Evolutionary conservation across 2,329 filamentous ascomycete genomes (phyloP).

Genomic region (Lojkania enalia): DNA sequence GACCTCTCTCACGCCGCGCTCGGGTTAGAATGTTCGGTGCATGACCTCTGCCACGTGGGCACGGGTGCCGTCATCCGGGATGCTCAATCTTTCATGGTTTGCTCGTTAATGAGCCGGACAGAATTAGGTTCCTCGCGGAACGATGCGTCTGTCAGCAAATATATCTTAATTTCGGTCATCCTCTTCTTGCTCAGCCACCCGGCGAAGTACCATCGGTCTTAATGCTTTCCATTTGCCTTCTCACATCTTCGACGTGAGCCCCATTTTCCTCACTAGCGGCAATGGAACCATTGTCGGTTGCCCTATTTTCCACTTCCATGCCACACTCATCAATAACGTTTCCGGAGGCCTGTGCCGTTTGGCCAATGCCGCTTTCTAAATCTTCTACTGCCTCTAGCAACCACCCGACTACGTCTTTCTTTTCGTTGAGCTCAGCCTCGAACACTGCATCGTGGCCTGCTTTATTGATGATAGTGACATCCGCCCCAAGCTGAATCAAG

Average conservation of each 20-base stretch:
- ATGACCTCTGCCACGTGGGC: constrained; percentile 22
- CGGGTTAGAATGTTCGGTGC: constrained; percentile 3
- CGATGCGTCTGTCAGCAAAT: constrained; percentile 25
- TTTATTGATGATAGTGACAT: constrained; percentile 76
- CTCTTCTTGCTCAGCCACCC: constrained; percentile 28
- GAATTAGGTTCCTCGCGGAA: constrained; percentile 14
- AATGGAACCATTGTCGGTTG: constrained; percentile 16
- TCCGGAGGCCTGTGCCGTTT: constrained; percentile 42
- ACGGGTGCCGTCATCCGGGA: constrained; percentile 14
- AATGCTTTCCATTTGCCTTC: constrained; percentile 38
- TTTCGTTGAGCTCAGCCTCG: constrained; percentile 55
- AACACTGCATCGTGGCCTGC: constrained; percentile 71
- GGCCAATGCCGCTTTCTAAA: constrained; percentile 42
- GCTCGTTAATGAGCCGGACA: constrained; percentile 4
- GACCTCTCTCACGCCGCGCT: not conserved
- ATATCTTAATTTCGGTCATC: constrained; percentile 25
- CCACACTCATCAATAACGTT: constrained; percentile 29
- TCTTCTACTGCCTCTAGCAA: constrained; percentile 52
- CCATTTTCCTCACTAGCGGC: constrained; percentile 18
- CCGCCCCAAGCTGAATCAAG: constrained; percentile 75
- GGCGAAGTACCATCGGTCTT: constrained; percentile 23
- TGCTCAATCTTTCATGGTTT: constrained; percentile 11
- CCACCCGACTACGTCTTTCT: constrained; percentile 53
- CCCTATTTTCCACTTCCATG: constrained; percentile 16
- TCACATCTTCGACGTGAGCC: constrained; percentile 33